Evolutionary conservation across 2,329 filamentous ascomycete species (phyloP), one percentile per base, ranked within the genome.

Genomic region (Fusarium sp.): DNA sequence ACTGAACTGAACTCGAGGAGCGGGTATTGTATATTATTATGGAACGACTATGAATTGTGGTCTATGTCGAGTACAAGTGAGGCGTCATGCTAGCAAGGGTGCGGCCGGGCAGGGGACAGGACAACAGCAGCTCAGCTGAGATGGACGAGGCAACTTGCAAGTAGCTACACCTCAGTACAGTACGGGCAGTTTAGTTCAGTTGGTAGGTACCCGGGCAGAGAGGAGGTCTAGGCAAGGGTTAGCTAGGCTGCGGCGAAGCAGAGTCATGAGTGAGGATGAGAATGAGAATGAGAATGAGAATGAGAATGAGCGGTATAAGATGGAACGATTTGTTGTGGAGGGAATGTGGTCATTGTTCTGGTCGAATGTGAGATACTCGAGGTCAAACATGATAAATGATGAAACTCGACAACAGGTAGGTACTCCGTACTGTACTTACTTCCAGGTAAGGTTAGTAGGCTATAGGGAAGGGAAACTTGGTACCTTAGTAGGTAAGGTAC

Each of bases 341-440:
- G 54, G 63, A 48, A 67, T 47, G 62, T 28, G 38, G 51, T 63
- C 47, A 63, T 41, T 42, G 39, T 52, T 57, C 54, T 48, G 26
- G 51, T 70, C 47, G 52, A 52, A 70, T 60, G 45, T 66, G 66
- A 70, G 55, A 73, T 64, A 65, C 57, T 60, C 28, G 32, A 66
- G 54, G 45, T 52, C 22, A 45, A 50, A 74, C 42, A 59, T 73
- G 70, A 73, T 57, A 73, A 63, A 71, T 73, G 70, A 74, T 73
- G 56, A 74, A 71, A 62, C 45, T 51, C 30, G 41, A 50, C 51
- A 52, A 45, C 38, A 36, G 50, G 47, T 32, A 30, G 42, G 39
- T 30, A 39, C n/a, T 28, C 30, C 24, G 22, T 30, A 57, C 20
- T n/a, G 34, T n/a, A 57, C 22, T 20, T 47, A 34, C 39, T 22